phyloP scores from a whole-genome alignment of 2,329 filamentous ascomycete species.

The Fusarium nurragi region DNA sequence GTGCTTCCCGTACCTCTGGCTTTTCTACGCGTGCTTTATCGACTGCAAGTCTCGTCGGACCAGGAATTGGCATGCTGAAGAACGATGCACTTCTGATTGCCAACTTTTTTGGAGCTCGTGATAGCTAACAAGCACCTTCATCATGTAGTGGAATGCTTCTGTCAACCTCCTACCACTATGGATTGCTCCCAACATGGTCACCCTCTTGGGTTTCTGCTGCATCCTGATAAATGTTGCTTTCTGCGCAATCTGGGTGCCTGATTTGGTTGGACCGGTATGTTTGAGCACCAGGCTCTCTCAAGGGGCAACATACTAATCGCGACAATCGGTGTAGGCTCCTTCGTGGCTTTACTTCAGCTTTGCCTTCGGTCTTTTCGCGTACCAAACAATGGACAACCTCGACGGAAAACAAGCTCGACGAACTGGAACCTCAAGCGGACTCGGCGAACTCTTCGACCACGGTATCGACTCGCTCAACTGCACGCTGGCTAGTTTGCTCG shows the following conservation, averaged over 20 bases:
- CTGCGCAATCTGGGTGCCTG: conserved; percentile 83
- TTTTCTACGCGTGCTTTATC: conserved; percentile 8
- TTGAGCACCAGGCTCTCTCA: background rate
- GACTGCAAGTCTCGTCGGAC: background rate
- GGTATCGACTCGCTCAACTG: conserved; percentile 99
- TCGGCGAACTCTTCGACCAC: conserved; percentile 98
- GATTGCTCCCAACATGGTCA: conserved; percentile 98
- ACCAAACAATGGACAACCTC: conserved; percentile 98
- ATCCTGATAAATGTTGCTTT: conserved; percentile 83
- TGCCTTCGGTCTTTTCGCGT: conserved; percentile 96
- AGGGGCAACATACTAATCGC: conserved; percentile 16
- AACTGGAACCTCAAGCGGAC: conserved; percentile 91
- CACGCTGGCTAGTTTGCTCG: conserved; percentile 88
- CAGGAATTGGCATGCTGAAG: background rate
- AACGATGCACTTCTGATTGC: background rate
- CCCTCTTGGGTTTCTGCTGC: conserved; percentile 92
- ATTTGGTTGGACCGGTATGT: conserved; percentile 86
- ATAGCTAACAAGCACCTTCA: conserved; percentile 34
- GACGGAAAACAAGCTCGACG: conserved; percentile 97
- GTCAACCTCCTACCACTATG: conserved; percentile 93
- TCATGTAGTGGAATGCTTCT: conserved; percentile 89
- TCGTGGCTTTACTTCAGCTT: conserved; percentile 97
- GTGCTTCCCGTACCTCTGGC: conserved; percentile 46
- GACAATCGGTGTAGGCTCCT: conserved; percentile 67
- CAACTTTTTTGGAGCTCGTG: conserved; percentile 10